phyloP scores from a whole-genome alignment of 2,329 filamentous ascomycete species.

The Diaporthe vexans region DNA sequence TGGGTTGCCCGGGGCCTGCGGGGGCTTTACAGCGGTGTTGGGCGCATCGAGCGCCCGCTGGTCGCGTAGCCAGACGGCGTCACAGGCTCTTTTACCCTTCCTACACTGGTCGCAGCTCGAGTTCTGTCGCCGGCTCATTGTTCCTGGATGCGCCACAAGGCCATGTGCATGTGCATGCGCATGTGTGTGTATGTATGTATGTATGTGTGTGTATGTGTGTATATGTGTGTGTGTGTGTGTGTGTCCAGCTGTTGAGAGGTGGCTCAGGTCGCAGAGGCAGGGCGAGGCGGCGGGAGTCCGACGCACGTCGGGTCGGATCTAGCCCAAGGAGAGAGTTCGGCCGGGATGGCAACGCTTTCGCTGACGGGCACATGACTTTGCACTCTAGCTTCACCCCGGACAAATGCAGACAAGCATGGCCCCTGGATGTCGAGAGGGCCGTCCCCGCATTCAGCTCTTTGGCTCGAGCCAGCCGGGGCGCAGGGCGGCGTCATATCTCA shows the following conservation, averaged over 20 bases:
- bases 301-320: slow-evolving; percentile 21
- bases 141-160: slow-evolving; percentile 18
- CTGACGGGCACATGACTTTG: slow-evolving; percentile 27
- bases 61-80: slow-evolving; percentile 40
- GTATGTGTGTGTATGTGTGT: no score
- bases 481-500: no score
- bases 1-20: slow-evolving; percentile 21
- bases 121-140: slow-evolving; percentile 42
- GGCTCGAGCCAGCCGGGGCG: no score
- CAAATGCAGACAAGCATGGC: slow-evolving; percentile 19
- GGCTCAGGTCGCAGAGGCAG: slow-evolving; percentile 8
- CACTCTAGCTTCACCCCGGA: slow-evolving; percentile 13
- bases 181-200: no score
- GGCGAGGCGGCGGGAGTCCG: slow-evolving; percentile 17
- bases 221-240: no score
- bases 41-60: slow-evolving; percentile 18
- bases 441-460: slow-evolving; percentile 10
- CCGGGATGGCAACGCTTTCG: slow-evolving; percentile 23
- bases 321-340: slow-evolving; percentile 17
- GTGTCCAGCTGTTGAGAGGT: background rate
- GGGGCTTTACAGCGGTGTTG: slow-evolving; percentile 6
- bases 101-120: slow-evolving; percentile 43
- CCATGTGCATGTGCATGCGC: background rate
- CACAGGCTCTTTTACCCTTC: slow-evolving; percentile 42
- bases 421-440: background rate